Evolutionary conservation across 139 green algal genomes (phyloP).

Genomic region (Yamagishiella unicocca): DNA sequence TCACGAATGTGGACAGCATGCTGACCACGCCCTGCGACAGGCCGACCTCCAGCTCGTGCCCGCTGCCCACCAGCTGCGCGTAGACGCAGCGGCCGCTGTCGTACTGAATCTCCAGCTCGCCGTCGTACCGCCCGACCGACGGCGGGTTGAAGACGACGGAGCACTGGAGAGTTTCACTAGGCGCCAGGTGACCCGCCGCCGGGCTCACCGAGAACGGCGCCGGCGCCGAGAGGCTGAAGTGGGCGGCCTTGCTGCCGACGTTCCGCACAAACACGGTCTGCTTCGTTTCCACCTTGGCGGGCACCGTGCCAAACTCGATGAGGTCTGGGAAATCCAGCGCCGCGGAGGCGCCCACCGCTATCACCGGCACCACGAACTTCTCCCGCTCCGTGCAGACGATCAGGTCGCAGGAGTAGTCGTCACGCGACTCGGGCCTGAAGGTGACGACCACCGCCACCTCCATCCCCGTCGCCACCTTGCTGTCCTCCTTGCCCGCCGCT

Average conservation of each 20-base stretch:
- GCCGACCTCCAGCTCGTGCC: constrained; percentile 72
- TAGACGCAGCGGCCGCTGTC: constrained; percentile 59
- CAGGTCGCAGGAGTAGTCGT: constrained; percentile 76
- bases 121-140: constrained; percentile 47
- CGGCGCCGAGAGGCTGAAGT: constrained; percentile 68
- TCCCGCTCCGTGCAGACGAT: constrained; percentile 86
- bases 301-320: constrained; percentile 64
- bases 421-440: constrained; percentile 63
- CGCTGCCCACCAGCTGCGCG: constrained; percentile 60
- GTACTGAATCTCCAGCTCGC: constrained; percentile 78
- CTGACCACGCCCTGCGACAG: constrained; percentile 59
- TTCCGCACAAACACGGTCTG: constrained; percentile 80
- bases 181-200: constrained; percentile 63
- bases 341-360: constrained; percentile 57
- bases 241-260: constrained; percentile 67
- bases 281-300: constrained; percentile 56
- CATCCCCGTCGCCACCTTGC: constrained; percentile 86
- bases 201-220: constrained; percentile 73
- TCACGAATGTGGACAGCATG: constrained; percentile 82
- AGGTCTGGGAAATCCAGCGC: constrained; percentile 82
- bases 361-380: constrained; percentile 85
- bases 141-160: constrained; percentile 68
- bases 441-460: constrained; percentile 75
- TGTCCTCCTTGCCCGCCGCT: constrained; percentile 51
- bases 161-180: constrained; percentile 74